Base-by-base conservation (phyloP, 2,329 filamentous ascomycete genomes). In the Colletotrichum orbiculare region DNA sequence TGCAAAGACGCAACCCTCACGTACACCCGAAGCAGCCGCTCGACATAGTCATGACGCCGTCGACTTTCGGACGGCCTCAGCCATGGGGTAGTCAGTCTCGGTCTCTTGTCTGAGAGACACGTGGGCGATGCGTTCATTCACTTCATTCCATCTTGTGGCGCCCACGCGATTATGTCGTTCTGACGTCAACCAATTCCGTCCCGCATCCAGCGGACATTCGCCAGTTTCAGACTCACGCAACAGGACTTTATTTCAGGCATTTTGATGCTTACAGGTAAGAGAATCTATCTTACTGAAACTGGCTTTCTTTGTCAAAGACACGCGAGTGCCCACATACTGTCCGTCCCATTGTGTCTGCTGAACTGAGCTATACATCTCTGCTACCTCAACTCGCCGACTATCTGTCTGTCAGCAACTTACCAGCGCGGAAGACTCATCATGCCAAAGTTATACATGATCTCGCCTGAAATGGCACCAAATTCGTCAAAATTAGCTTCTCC, bases 121-220 rank as follows among this genome's bases (percentile, higher is more conserved):
- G 54, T 62, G 59, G 2, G 6, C 10, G 33, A 25, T 39, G 42
- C 17, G 8, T 15, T 38, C 35, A 37, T 17, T 13, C 35, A 43
- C n/a, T 12, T 25, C 3, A 25, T 25, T 12, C 13, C 35, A 17
- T 42, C n/a, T 25, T 55, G 54, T 56, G 38, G 13, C 46, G 34
- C 42, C 37, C 35, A 13, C 15, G 13, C 11, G 6, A 39, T 62
- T 41, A 57, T 39, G 15, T 50, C 34, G 38, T 17, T 25, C 46
- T 62, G 59, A 62, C 59, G 59, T 62, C 59, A 62, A 43, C 38
- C 38, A 39, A 54, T 25, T 25, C 4, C 25, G 25, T 25, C 4
- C 4, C 25, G 25, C 25, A 25, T 25, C 25, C 25, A 25, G 25
- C 25, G 4, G 25, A 25, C 25, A 25, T 25, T 25, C 25, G 25